phyloP scores from a whole-genome alignment of 2,329 filamentous ascomycete genomes.

The Verticillium longisporum region DNA sequence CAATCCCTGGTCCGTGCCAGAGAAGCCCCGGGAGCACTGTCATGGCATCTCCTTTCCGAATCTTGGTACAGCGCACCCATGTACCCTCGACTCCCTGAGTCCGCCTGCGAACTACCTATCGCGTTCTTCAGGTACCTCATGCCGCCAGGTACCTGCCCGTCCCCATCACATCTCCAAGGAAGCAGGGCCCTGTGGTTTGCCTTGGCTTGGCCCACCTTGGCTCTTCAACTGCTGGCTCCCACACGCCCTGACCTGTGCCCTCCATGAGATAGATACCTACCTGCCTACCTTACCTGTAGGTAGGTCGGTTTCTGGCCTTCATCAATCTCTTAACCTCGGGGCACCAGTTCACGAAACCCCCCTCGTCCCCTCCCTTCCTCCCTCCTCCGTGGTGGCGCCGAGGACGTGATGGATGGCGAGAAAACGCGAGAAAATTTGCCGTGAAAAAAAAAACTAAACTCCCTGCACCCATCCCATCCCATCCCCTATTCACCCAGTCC shows the following conservation, averaged over 20 bases:
- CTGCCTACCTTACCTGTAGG: too few species aligned
- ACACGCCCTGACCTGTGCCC: background rate
- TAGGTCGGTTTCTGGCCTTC: too few species aligned
- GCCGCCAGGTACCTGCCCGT: too few species aligned
- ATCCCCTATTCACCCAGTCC: background rate
- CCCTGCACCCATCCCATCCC: too few species aligned
- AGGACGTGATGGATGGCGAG: background rate
- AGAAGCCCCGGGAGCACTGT: background rate
- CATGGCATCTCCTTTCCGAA: background rate
- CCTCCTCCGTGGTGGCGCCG: background rate
- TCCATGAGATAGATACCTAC: too few species aligned
- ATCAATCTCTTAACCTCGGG: background rate
- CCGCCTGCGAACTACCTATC: background rate
- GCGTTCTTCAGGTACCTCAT: too few species aligned
- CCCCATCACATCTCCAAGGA: too few species aligned
- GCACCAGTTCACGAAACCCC: background rate
- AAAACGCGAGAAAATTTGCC: background rate
- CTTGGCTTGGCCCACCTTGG: background rate
- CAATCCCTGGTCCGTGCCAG: background rate
- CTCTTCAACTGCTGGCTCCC: background rate
- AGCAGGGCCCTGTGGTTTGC: background rate
- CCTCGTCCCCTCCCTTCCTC: too few species aligned
- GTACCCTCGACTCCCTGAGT: background rate
- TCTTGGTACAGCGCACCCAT: background rate
- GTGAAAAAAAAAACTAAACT: background rate